Base-by-base conservation (phyloP, 306 rosid species). In the Dryas alaskensis region DNA sequence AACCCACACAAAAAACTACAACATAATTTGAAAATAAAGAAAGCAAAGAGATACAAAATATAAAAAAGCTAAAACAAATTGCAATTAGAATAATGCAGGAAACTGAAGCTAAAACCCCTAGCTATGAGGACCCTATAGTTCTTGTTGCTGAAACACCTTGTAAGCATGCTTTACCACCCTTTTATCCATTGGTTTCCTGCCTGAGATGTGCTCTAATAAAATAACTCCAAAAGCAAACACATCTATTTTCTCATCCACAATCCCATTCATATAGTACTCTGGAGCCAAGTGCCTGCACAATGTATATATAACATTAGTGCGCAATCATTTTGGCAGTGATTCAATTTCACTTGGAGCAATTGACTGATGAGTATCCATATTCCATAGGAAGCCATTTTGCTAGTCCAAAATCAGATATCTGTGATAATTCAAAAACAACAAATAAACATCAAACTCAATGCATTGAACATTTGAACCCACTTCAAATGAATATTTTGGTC, bases 201-300 rank as follows among this genome's bases (percentile, higher is more conserved):
- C 99, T 47, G 99, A 86, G 67, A 95, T 86, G 60, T 90, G 77
- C 77, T 95, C 98, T 48, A 95, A 76, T 61, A 95, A 76, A 72
- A 92, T 87, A 22, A 95, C 98, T 47, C 99, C 99, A 82, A 88
- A 95, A 12, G 98, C 99, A 89, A 95, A 95, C 10, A 95, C 99
- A 81, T 95, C 98, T 69, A 97, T 95, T 68, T 95, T 95, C 87
- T 95, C 99, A 81, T 95, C 99, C 73, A 95, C 97, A 72, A 95
- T 90, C 68, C 99, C 99, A 81, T 95, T 96, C 91, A 88, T 74
- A 66, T 88, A 92, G 79, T 95, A 95, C 79, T 92, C 98, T 1
- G 99, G 99, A 50, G 99, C 99, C 78, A 95, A 84, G 81, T 95
- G 98, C 70, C 98, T 95, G 48, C 85, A 79, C 2, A 27, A n/a